phyloP scores from a whole-genome alignment of 2,329 filamentous ascomycete genomes.

The Lithohypha guttulata region DNA sequence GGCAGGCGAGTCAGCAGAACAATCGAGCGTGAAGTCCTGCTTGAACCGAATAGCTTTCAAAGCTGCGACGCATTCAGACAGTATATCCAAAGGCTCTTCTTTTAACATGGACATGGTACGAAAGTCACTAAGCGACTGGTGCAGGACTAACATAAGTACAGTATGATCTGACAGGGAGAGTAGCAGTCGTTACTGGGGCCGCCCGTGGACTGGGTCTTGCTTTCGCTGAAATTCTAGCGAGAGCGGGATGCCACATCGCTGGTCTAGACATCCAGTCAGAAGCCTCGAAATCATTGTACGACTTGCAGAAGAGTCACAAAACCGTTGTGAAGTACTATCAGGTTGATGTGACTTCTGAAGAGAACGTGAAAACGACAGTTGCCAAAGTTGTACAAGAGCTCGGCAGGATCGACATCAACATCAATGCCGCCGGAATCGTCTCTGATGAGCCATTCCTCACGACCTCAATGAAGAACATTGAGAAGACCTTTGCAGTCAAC shows the following conservation, averaged over 20 bases:
- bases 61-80: too few species aligned
- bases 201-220: constrained; percentile 21
- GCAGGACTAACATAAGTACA: too few species aligned
- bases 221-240: constrained; percentile 19
- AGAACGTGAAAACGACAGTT: constrained; percentile 5
- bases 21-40: too few species aligned
- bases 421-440: constrained; percentile 25
- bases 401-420: constrained; percentile 11
- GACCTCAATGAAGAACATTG: constrained; percentile 26
- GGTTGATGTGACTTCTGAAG: constrained; percentile 7
- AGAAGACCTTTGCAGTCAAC: constrained; percentile 21
- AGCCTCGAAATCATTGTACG: constrained; percentile 6
- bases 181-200: constrained; percentile 21
- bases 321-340: constrained; percentile 10
- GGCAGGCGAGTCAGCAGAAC: too few species aligned
- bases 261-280: constrained; percentile 13
- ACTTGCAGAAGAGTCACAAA: constrained; percentile 3
- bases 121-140: too few species aligned
- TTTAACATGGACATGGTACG: too few species aligned
- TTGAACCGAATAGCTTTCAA: too few species aligned
- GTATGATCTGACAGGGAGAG: constrained; percentile 18
- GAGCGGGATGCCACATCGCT: constrained; percentile 15
- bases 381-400: constrained; percentile 8
- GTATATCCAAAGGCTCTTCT: too few species aligned
- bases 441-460: constrained; percentile 23